Evolutionary conservation across 2,329 filamentous ascomycete genomes (phyloP).

Genomic region (Albophoma yamanashiensis): DNA sequence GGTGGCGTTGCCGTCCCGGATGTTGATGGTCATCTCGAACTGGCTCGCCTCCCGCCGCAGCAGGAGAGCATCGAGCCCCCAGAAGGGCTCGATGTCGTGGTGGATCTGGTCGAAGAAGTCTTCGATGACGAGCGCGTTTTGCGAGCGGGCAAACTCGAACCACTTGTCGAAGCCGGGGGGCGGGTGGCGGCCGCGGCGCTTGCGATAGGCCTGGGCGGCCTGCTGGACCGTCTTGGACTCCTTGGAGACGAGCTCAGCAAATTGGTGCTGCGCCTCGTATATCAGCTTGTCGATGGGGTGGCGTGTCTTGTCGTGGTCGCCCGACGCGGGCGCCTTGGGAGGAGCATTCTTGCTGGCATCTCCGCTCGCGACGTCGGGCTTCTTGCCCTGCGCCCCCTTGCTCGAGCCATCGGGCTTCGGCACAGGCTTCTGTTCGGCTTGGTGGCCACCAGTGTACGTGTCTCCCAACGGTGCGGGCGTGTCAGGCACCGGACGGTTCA

Average conservation of each 20-base stretch:
- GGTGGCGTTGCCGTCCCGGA: slow-evolving; percentile 41
- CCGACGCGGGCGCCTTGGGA: not conserved
- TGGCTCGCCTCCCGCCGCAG: slow-evolving; percentile 41
- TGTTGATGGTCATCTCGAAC: slow-evolving; percentile 51
- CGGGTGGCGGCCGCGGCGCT: slow-evolving; percentile 48
- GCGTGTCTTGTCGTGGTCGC: slow-evolving; percentile 1
- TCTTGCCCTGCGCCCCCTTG: not conserved
- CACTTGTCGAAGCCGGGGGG: slow-evolving; percentile 53
- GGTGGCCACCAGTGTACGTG: not conserved
- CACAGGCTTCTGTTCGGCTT: not conserved
- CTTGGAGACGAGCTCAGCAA: slow-evolving; percentile 28
- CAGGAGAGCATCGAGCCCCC: slow-evolving; percentile 35
- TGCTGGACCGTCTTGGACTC: slow-evolving; percentile 40
- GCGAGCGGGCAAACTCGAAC: slow-evolving; percentile 43
- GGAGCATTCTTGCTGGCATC: not conserved
- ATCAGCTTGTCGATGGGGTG: slow-evolving; percentile 46
- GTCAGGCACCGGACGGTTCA: not conserved
- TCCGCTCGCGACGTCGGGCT: not conserved
- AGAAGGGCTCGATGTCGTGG: slow-evolving; percentile 48
- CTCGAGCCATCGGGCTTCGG: not conserved
- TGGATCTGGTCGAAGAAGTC: slow-evolving; percentile 56
- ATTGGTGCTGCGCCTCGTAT: slow-evolving; percentile 27
- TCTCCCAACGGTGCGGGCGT: not conserved
- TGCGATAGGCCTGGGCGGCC: slow-evolving; percentile 47
- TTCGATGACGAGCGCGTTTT: slow-evolving; percentile 46